Base-by-base conservation (phyloP, 371 early-diverging fungal genomes). In the Mucor racemosus region DNA sequence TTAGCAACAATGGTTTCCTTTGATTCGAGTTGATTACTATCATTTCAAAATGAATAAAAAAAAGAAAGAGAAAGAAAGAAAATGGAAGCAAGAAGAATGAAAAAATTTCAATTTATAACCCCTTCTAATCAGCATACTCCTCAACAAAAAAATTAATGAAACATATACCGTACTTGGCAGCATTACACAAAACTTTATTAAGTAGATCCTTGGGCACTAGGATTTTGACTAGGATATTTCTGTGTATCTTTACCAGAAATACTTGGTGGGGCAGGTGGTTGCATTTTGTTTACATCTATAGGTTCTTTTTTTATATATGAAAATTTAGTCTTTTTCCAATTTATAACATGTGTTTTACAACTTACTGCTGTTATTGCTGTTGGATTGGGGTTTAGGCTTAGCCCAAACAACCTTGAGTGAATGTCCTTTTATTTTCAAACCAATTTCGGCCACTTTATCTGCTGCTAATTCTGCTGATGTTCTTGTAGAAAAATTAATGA, bases 401-500 rank as follows among this genome's bases (percentile, higher is more conserved):
- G 86, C 90, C 91, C 91, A 90, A 17, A 86, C 78, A 4, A 88
- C 89, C 19, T 82, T 73, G 48, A 90, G 50, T 7, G 78, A 36
- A 44, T 75, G 77, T 3, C 80, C 88, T 38, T 89, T 84, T 31
- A 89, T 66, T 7, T 64, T 79, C 33, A 84, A 64, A 4, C 85
- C 85, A 35, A 79, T 73, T 41, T 84, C 82, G 7, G 81, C 70
- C 17, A 83, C 70, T 61, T 86, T 80, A 21, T 87, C 86, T 19
- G 89, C 88, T 0, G 94, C 94, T 17, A 86, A 68, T 75, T 94
- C 93, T 13, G 97, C 97, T 31, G 88, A 86, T 10, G 79, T 79
- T 50, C 95, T 82, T 13, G 89, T 85, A 5, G 85, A 84, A 73
- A 85, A 98, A 76, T 96, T 97, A 50, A 98, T 81, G 80, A 96